Evolutionary conservation across 768 basidiomycete species (phyloP).

Genomic region (Coprinopsis marcescibilis): DNA sequence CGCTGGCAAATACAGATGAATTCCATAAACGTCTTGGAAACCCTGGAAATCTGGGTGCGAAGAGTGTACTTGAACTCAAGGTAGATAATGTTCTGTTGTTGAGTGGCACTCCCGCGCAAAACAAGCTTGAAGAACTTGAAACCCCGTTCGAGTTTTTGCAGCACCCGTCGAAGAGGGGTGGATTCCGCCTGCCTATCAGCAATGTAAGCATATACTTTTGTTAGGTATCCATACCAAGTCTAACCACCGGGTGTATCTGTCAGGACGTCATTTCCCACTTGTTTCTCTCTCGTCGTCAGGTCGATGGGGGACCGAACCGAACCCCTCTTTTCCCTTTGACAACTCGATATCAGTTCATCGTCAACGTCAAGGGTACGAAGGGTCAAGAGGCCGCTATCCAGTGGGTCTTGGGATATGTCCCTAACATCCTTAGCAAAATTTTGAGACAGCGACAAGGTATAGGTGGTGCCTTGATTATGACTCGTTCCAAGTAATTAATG

Average conservation of each 20-base stretch:
- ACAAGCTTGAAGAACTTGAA: conserved; percentile 5
- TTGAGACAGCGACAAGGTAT: conserved; percentile 1
- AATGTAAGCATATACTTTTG: background rate
- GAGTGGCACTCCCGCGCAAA: conserved; percentile 6
- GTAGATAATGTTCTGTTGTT: background rate
- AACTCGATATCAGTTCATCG: background rate
- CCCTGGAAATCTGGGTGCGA: background rate
- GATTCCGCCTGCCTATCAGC: background rate
- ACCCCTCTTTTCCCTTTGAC: too few relatives aligned
- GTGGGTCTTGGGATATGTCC: background rate
- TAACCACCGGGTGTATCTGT: background rate
- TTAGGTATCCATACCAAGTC: background rate
- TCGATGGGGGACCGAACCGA: too few relatives aligned
- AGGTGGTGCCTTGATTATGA: background rate
- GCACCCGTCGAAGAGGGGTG: background rate
- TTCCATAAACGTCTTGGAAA: background rate
- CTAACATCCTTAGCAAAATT: background rate
- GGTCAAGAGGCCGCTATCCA: background rate
- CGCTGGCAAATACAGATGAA: background rate
- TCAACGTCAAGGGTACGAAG: background rate
- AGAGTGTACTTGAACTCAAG: background rate
- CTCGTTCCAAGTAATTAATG: background rate
- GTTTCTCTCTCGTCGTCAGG: too few relatives aligned
- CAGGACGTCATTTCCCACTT: too few relatives aligned
- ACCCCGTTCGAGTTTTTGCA: background rate